Evolutionary conservation across 371 early-diverging fungal species (phyloP).

Genomic region (Syncephalastrum racemosum): DNA sequence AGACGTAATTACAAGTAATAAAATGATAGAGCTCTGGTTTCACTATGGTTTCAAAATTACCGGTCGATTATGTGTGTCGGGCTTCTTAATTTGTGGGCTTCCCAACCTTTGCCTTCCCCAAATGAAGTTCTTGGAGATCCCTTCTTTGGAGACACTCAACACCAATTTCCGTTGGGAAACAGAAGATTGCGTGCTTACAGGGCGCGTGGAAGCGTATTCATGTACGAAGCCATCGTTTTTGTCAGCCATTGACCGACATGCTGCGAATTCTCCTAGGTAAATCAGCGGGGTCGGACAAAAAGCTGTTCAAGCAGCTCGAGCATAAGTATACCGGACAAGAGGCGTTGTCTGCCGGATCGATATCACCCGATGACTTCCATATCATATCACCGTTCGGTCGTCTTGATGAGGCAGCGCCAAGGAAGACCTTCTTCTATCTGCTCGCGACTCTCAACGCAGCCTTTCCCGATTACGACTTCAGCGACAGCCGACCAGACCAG

Average conservation of each 20-base stretch:
- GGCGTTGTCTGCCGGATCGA: slow-evolving; percentile 49
- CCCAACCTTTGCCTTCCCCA: background rate
- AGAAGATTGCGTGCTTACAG: slow-evolving; percentile 62
- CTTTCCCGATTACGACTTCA: slow-evolving; percentile 95
- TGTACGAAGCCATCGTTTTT: slow-evolving; percentile 49
- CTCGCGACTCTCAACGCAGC: slow-evolving; percentile 91
- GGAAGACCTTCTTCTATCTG: slow-evolving; percentile 88
- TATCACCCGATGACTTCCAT: slow-evolving; percentile 55
- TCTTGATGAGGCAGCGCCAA: slow-evolving; percentile 71
- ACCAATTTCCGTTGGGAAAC: slow-evolving; percentile 60
- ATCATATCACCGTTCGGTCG: slow-evolving; percentile 84
- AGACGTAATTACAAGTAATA: no score
- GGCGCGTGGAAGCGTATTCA: slow-evolving; percentile 88
- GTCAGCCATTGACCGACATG: no score
- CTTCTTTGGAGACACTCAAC: slow-evolving; percentile 57
- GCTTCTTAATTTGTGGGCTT: no score
- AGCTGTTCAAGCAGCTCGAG: slow-evolving; percentile 81
- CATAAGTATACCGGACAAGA: slow-evolving; percentile 56
- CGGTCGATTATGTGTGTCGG: no score
- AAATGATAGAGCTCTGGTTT: no score
- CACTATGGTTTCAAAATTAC: no score
- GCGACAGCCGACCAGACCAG: slow-evolving; percentile 84
- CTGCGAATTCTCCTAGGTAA: slow-evolving; percentile 61
- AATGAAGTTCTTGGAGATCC: slow-evolving; percentile 51
- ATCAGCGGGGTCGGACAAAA: slow-evolving; percentile 87